A percentile compares a stretch with the other conserved stretches of the same genome.
These are phyloP conservation scores for Marasmius fiardii DNA, from an alignment of 1,284 basidiomycete genomes.

Conservation along the genomic window DNA sequence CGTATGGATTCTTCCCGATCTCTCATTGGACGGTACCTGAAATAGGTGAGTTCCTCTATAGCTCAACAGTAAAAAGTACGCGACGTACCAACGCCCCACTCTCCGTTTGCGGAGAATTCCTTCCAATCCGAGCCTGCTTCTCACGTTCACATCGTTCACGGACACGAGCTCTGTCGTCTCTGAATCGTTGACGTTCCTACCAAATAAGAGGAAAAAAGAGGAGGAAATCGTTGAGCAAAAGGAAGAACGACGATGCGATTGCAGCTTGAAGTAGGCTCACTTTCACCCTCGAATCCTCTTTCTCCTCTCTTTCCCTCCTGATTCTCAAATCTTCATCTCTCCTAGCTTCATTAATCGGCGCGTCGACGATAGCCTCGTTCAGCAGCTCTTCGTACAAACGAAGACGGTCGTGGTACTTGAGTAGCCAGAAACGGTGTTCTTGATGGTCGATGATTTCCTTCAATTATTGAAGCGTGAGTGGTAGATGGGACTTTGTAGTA, in stretches of 20 bases:
- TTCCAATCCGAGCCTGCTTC: too few relatives aligned
- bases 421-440: neutral
- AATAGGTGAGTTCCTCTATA: too few relatives aligned
- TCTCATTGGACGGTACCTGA: too few relatives aligned
- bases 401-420: neutral
- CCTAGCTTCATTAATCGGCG: neutral
- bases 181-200: neutral
- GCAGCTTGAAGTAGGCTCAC: neutral
- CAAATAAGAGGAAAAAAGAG: neutral
- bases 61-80: too few relatives aligned
- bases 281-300: neutral
- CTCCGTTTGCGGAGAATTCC: too few relatives aligned
- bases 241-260: too few relatives aligned
- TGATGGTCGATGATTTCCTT: neutral
- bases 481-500: neutral
- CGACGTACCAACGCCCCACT: too few relatives aligned
- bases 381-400: neutral
- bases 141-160: neutral
- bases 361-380: neutral
- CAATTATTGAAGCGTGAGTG: neutral
- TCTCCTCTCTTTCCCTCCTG: neutral
- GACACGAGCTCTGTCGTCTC: neutral
- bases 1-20: too few relatives aligned
- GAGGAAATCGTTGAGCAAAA: too few relatives aligned
- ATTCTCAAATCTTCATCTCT: neutral